Evolutionary conservation across 768 basidiomycete species (phyloP).

Genomic region (Psilocybe subaeruginosa): DNA sequence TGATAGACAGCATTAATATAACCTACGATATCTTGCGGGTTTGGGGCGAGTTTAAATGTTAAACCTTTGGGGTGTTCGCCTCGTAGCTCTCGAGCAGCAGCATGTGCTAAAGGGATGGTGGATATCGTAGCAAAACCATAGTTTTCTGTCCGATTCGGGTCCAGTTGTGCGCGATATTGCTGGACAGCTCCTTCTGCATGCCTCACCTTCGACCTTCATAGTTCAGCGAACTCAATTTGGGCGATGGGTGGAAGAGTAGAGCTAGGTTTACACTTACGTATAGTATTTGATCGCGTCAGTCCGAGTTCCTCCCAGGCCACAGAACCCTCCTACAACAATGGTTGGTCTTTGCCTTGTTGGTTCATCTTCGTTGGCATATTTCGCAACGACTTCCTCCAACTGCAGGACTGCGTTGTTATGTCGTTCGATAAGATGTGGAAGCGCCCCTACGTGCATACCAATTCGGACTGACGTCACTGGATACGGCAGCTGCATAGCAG

Average conservation of each 20-base stretch:
- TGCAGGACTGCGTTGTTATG: slow-evolving; percentile 79
- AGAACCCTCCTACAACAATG: slow-evolving; percentile 65
- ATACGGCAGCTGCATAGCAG: slow-evolving; percentile 61
- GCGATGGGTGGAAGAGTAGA: not conserved
- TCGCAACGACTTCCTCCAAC: slow-evolving; percentile 74
- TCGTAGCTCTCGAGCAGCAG: slow-evolving; percentile 61
- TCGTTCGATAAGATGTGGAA: slow-evolving; percentile 77
- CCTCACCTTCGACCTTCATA: slow-evolving; percentile 29
- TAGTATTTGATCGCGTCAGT: slow-evolving; percentile 63
- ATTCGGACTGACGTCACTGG: slow-evolving; percentile 77
- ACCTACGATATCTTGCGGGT: slow-evolving; percentile 45
- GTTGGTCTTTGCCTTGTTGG: slow-evolving; percentile 54
- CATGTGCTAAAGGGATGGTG: slow-evolving; percentile 72
- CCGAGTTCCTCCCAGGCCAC: slow-evolving; percentile 71
- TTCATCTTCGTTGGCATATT: slow-evolving; percentile 69
- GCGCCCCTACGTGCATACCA: slow-evolving; percentile 67
- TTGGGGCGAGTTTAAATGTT: slow-evolving; percentile 67
- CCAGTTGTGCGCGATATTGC: slow-evolving; percentile 60
- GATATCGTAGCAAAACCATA: slow-evolving; percentile 82
- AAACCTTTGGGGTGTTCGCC: slow-evolving; percentile 66
- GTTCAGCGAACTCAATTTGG: not conserved
- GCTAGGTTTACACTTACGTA: slow-evolving; percentile 17
- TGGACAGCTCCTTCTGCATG: slow-evolving; percentile 61
- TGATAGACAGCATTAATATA: not conserved
- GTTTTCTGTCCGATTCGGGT: slow-evolving; percentile 62